Conservation (phyloP, 495 filamentous ascomycete species). For the Podospora australis region DNA sequence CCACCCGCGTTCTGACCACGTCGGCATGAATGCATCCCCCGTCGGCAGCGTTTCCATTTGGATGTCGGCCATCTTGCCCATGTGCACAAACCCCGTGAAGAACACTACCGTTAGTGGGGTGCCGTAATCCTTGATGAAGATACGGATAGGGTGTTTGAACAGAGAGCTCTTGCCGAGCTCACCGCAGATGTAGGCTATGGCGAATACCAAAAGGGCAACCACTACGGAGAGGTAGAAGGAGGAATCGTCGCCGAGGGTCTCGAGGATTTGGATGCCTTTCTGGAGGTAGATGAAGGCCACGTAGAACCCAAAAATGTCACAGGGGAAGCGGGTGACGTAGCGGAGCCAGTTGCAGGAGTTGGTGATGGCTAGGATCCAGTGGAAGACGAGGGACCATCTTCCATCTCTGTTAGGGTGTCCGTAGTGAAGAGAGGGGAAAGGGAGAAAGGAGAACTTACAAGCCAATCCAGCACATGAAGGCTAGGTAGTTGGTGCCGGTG, state of each 20-base stretch:
- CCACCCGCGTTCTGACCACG: constrained; percentile 64
- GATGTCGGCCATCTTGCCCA: constrained; percentile 68
- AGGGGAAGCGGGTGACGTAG: constrained; percentile 79
- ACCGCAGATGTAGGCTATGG: constrained; percentile 62
- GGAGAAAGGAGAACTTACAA: constrained; percentile 41
- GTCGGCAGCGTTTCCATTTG: constrained; percentile 61
- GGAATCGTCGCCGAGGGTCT: constrained; percentile 45
- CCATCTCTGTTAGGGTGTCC: background rate
- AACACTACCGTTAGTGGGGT: constrained; percentile 78
- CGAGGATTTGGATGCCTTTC: constrained; percentile 75
- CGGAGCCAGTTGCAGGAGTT: constrained; percentile 74
- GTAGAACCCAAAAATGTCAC: constrained; percentile 85
- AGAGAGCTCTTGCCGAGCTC: constrained; percentile 62
- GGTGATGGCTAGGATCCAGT: constrained; percentile 70
- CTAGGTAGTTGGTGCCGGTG: constrained; percentile 62
- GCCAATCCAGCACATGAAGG: constrained; percentile 83
- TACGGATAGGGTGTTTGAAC: constrained; percentile 63
- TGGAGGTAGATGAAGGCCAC: constrained; percentile 83
- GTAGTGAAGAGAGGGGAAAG: too few species aligned
- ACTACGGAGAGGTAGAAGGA: constrained; percentile 70
- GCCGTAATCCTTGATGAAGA: constrained; percentile 80
- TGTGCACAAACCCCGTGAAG: constrained; percentile 81
- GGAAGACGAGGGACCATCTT: constrained; percentile 73
- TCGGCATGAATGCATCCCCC: constrained; percentile 75
- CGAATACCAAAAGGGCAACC: constrained; percentile 66